Evolutionary conservation across 1,284 basidiomycete species (phyloP).

Genomic region (Abortiporus biennis): DNA sequence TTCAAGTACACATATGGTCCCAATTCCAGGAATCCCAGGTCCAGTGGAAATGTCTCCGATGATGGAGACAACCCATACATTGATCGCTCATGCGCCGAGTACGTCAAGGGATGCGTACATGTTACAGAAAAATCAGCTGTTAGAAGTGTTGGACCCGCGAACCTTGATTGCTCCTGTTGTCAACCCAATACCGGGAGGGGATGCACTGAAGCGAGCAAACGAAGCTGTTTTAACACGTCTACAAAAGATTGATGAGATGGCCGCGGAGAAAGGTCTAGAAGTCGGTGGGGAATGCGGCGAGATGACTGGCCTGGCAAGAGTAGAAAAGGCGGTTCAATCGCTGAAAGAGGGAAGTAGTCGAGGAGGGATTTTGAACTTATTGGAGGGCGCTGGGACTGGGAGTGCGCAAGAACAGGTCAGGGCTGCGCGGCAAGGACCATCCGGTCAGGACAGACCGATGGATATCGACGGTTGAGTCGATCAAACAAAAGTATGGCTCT

Average conservation of each 20-base stretch:
- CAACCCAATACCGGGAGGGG: constrained; percentile 16
- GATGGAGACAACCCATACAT: constrained; percentile 26
- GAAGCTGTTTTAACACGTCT: constrained; percentile 44
- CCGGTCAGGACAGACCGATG: no score
- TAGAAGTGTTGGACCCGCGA: constrained; percentile 24
- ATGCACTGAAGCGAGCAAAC: constrained; percentile 36
- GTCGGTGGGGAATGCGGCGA: constrained; percentile 37
- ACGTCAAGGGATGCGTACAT: constrained; percentile 33
- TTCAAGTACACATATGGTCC: no score
- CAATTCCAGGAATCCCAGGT: constrained; percentile 1
- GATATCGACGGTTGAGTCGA: no score
- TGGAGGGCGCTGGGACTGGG: constrained; percentile 36
- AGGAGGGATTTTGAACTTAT: constrained; percentile 35
- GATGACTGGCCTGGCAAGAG: constrained; percentile 40
- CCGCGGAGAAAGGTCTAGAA: constrained; percentile 33
- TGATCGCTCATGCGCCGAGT: constrained; percentile 31
- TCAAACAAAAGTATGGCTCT: no score
- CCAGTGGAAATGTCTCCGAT: constrained; percentile 2
- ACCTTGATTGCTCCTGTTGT: no score
- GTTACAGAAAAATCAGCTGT: constrained; percentile 32
- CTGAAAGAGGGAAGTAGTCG: constrained; percentile 15
- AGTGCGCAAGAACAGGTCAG: background rate
- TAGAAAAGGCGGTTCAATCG: constrained; percentile 41
- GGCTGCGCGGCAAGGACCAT: background rate
- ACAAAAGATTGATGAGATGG: constrained; percentile 42